phyloP scores from a whole-genome alignment of 176 grass and related monocot genomes.

The Elaeis guineensis region DNA sequence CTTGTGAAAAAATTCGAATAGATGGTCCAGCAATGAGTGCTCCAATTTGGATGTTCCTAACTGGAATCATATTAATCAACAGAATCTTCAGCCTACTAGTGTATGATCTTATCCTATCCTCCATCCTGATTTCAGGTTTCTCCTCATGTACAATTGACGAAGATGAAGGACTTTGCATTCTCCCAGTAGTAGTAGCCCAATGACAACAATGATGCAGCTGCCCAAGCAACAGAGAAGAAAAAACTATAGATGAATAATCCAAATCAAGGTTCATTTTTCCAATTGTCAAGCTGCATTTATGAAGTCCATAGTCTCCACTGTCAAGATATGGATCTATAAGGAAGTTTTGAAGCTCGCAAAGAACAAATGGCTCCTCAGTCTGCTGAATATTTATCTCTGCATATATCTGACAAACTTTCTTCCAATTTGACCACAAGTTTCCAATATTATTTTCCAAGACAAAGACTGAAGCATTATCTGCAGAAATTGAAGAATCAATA shows the following conservation, averaged over 20 bases:
- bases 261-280: conserved; percentile 64
- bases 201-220: conserved; percentile 33
- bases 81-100: conserved; percentile 27
- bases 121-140: conserved; percentile 18
- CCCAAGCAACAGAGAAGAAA: conserved; percentile 32
- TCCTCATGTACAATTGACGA: conserved; percentile 13
- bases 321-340: conserved; percentile 43
- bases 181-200: conserved; percentile 26
- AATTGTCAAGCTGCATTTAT: conserved; percentile 44
- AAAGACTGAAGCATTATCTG: not conserved
- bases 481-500: conserved; percentile 1
- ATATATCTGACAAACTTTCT: conserved; percentile 33
- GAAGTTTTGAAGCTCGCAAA: conserved; percentile 56
- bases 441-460: conserved; percentile 37
- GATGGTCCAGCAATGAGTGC: conserved; percentile 37
- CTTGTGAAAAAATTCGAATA: conserved; percentile 47
- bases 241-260: conserved; percentile 41
- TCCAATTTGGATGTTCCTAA: conserved; percentile 38
- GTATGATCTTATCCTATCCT: conserved; percentile 31
- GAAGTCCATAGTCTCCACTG: conserved; percentile 24
- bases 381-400: conserved; percentile 32
- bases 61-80: conserved; percentile 31
- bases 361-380: conserved; percentile 46
- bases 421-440: conserved; percentile 56
- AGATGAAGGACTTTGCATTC: conserved; percentile 10